phyloP scores from a whole-genome alignment of 805 yeast genomes.

The Danielozyma ontarioensis region DNA sequence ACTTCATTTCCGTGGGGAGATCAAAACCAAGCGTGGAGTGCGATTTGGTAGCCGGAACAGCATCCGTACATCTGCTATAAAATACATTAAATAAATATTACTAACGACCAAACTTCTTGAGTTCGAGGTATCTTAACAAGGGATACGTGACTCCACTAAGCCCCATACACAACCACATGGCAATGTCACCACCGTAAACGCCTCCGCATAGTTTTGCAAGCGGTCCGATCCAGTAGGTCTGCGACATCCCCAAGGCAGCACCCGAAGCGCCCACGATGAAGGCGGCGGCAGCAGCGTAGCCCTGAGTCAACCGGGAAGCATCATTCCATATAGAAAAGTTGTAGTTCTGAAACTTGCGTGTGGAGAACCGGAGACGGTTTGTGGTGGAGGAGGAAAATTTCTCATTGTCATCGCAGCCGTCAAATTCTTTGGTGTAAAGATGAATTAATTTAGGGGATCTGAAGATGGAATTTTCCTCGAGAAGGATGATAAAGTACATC shows the following conservation, averaged over 20 bases:
- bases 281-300: slow-evolving; percentile 64
- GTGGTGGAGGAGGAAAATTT: neutral
- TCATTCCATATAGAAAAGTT: slow-evolving; percentile 77
- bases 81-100: too few relatives aligned
- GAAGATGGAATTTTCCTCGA: slow-evolving; percentile 71
- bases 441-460: slow-evolving; percentile 41
- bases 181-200: slow-evolving; percentile 70
- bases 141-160: slow-evolving; percentile 66
- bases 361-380: neutral
- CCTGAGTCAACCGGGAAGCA: slow-evolving; percentile 52
- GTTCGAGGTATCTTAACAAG: slow-evolving; percentile 56
- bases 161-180: slow-evolving; percentile 74
- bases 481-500: slow-evolving; percentile 64
- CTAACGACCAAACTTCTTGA: slow-evolving; percentile 38
- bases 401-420: slow-evolving; percentile 2
- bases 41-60: too few relatives aligned
- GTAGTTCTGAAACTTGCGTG: slow-evolving; percentile 36
- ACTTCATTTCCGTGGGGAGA: too few relatives aligned
- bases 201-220: slow-evolving; percentile 59
- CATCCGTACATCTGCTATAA: too few relatives aligned
- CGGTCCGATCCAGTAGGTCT: slow-evolving; percentile 78
- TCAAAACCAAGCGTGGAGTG: too few relatives aligned
- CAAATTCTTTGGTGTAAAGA: slow-evolving; percentile 28
- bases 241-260: slow-evolving; percentile 84
- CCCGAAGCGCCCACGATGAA: slow-evolving; percentile 73